Base-by-base conservation (phyloP, 176 grass and related monocot species). In the Oryza brachyantha region DNA sequence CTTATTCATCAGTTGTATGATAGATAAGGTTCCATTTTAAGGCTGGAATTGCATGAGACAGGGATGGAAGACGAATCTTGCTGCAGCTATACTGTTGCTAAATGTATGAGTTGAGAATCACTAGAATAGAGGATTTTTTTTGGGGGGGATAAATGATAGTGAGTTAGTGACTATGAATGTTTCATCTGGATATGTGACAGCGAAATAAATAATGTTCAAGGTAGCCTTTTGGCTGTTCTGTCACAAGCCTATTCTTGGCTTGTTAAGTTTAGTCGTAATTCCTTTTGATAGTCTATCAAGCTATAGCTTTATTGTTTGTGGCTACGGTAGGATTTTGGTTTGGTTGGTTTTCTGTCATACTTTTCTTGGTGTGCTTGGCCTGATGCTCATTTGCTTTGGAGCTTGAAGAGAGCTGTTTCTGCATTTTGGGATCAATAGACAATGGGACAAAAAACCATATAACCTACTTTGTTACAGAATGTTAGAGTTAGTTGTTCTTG, bases 31-130 rank as follows among this genome's bases (percentile, higher is more conserved):
- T 89, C 58, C 11, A 41, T 64, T 80, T 34, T 31, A 24, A 50
- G 63, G 58, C 13, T 57, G n/a, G 54, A 79, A 26, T 52, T 74
- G 5, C 21, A 14, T 40, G 26, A n/a, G 31, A 24, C 27, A 37
- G 19, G 52, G 55, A 84, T 70, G 64, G 55, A 71, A 50, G 6
- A 83, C n/a, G 21, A 75, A 63, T 43, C 29, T 68, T 67, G 28
- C 62, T 79, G 75, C 26, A 64, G 55, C 19, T n/a, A 71, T 35
- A 10, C 3, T 79, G 14, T 38, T 67, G 39, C 45, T 45, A 75
- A 57, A 13, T 70, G 59, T 76, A 43, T 28, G 62, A 63, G 77
- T 68, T 19, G 16, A 83, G 27, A 34, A 42, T 74, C 10, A 78
- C 21, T 75, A 66, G 46, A 79, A 61, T 61, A 72, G 25, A 59